These are phyloP conservation scores for Whalleya microplaca DNA, from an alignment of 2,329 filamentous ascomycete species.

Conservation along the genomic window DNA sequence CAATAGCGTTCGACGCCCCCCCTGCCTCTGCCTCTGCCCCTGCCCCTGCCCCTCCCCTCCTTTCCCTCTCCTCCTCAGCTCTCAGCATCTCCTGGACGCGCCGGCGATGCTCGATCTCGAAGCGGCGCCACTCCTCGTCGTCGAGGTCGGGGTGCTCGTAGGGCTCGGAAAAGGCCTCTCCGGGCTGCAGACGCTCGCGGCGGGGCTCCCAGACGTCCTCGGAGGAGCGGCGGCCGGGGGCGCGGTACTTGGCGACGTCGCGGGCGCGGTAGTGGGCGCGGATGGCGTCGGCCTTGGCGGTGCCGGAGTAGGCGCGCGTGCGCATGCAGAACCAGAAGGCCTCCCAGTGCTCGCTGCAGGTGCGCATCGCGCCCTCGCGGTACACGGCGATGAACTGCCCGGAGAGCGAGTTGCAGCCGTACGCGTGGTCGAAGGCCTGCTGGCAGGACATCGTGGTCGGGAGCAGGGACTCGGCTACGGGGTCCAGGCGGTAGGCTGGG, in stretches of 20 bases:
- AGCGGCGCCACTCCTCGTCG: slow-evolving; percentile 49
- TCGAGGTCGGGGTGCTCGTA: slow-evolving; percentile 43
- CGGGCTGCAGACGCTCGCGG: slow-evolving; percentile 58
- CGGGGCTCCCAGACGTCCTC: slow-evolving; percentile 90
- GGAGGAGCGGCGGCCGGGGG: slow-evolving; percentile 67
- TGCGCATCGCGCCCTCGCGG: slow-evolving; percentile 76
- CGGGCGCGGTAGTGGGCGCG: slow-evolving; percentile 70
- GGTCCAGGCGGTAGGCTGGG: slow-evolving; percentile 37
- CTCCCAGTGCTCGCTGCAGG: slow-evolving; percentile 84
- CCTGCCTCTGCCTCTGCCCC: too few species aligned
- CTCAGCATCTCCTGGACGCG: slow-evolving; percentile 25
- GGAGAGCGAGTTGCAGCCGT: slow-evolving; percentile 89
- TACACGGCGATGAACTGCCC: slow-evolving; percentile 93
- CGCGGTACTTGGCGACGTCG: slow-evolving; percentile 67
- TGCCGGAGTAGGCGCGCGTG: slow-evolving; percentile 64
- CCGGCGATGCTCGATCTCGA: slow-evolving; percentile 38
- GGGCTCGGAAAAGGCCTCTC: slow-evolving; percentile 48
- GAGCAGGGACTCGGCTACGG: slow-evolving; percentile 70
- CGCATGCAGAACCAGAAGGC: slow-evolving; percentile 99
- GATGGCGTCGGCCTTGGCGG: slow-evolving; percentile 64
- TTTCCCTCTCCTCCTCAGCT: slow-evolving; percentile 14
- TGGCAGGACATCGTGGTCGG: slow-evolving; percentile 87
- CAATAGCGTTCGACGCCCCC: too few species aligned
- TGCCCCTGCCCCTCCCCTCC: neutral
- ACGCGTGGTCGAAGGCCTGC: slow-evolving; percentile 87